phyloP scores from a whole-genome alignment of 805 yeast species.

The Yamadazyma nakazawae region DNA sequence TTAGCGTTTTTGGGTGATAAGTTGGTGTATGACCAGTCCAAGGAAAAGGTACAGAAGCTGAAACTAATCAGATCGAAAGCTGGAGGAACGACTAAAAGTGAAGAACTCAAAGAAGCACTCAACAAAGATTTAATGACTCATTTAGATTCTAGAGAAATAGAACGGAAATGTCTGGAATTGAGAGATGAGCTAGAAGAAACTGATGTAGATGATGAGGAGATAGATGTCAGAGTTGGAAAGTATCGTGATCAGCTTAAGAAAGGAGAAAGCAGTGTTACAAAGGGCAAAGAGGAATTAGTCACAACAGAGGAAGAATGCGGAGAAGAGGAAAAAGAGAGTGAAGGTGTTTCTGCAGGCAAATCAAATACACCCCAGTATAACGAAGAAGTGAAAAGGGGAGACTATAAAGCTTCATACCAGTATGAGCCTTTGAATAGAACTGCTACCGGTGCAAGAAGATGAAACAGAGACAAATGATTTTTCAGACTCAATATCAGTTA shows the following conservation, averaged over 20 bases:
- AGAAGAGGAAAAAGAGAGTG: not conserved
- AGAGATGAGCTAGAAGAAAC: constrained; percentile 52
- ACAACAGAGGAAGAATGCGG: not conserved
- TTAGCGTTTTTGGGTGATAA: constrained; percentile 21
- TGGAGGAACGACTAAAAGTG: constrained; percentile 9
- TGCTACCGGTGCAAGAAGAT: not conserved
- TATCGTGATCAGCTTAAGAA: constrained; percentile 13
- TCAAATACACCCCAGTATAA: not conserved
- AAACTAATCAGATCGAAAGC: not conserved
- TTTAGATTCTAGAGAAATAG: constrained; percentile 32
- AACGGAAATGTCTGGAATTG: constrained; percentile 47
- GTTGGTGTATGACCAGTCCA: constrained; percentile 21
- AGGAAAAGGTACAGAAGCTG: constrained; percentile 7
- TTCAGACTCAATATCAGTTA: not conserved
- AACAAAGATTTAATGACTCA: constrained; percentile 28
- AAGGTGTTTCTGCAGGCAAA: not conserved
- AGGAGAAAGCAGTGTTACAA: not conserved
- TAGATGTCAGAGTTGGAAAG: constrained; percentile 20
- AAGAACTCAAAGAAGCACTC: constrained; percentile 15
- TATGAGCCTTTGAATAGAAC: not conserved
- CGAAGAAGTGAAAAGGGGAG: not conserved
- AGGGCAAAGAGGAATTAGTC: not conserved
- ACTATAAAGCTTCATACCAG: not conserved
- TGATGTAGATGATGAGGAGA: constrained; percentile 30
- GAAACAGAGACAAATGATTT: no score